Base-by-base conservation (phyloP, 2,329 filamentous ascomycete genomes). In the Rutstroemia sp. region DNA sequence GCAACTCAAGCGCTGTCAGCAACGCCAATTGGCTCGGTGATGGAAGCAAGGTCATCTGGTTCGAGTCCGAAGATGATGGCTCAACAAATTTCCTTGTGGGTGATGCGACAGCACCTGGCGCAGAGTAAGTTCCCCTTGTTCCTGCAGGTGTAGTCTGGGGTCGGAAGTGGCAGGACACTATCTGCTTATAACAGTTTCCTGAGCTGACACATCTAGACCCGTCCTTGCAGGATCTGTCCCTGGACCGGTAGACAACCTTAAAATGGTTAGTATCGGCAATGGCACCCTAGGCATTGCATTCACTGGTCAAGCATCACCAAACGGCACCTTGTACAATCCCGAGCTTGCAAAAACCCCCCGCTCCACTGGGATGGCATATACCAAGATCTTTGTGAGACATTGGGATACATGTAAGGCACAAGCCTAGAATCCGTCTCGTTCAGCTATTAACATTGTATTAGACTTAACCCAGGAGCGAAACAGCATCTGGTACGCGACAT, bases 401-500 rank as follows among this genome's bases (percentile, higher is more conserved):
- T 65, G 63, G 63, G 64, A 66, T 50, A 53, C 59, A 19, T 65
- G 63, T 65, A 49, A 57, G 60, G 49, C 5, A 3, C 23, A 25
- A 41, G n/a, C 23, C 25, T 27, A 2, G 14, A 44, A 34, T 3
- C 9, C 10, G 23, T 3, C 7, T 50, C 25, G 5, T 7, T 14
- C 19, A 17, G 14, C 17, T 8, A 23, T 37, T 57, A 19, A 61
- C 14, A 17, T 34, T 10, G 46, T 8, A 10, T 3, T 30, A 58
- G 64, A 64, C 21, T 21, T 65, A 27, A 63, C 62, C 3, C 58
- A 47, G 3, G 19, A 64, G 25, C 55, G 60, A 57, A 64, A 65
- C 47, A 63, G 60, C 27, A 57, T 66, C 48, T 66, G 63, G 63
- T 66, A 66, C 19, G 57, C 62, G 12, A 58, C 62, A 16, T 48